Base-by-base conservation (phyloP, 805 yeast species). In the Metschnikowia anglica region DNA sequence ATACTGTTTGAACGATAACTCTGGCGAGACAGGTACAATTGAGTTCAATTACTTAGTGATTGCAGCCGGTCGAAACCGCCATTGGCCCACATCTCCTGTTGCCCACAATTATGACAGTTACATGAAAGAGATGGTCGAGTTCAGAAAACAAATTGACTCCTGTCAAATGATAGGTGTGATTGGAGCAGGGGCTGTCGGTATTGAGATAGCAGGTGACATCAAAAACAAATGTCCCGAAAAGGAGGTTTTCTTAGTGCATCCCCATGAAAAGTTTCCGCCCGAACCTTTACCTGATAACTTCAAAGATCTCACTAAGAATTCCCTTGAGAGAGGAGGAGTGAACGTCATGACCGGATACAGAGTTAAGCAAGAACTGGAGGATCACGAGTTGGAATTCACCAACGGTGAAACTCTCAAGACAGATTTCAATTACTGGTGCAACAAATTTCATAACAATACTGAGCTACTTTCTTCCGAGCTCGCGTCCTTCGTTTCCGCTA, bases 1-100 rank as follows among this genome's bases (percentile, higher is more conserved):
- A 15, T 67, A 66, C 39, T 33, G 41, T 9, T 48, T 68, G 34
- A 56, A 47, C 40, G 33, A 37, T 21, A 39, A 30, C 37, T 19
- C 25, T 16, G 27, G 24, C 44, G 42, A 25, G 13, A 37, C 75
- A 41, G 50, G 47, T 6, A 25, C 7, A 5, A 54, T 67, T 33
- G 54, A 58, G 7, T 77, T 76, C 53, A 79, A 77, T 48, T 76
- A 73, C 48, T 71, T 68, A 16, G 60, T 77, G 9, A 54, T 67
- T 39, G 77, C 80, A 4, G 58, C 75, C 2, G 82, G 82, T 1
- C 61, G 81, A 54, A 63, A 75, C 39, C 60, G 82, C 46, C 60
- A 62, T 31, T 76, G 80, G 79, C 83, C 82, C 11, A 69, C 74
- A 27, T 76, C 77, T 26, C 82, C 81, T 2, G 53, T 61, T n/a